phyloP scores from a whole-genome alignment of 1,284 basidiomycete genomes.

The Pholiota adiposa region DNA sequence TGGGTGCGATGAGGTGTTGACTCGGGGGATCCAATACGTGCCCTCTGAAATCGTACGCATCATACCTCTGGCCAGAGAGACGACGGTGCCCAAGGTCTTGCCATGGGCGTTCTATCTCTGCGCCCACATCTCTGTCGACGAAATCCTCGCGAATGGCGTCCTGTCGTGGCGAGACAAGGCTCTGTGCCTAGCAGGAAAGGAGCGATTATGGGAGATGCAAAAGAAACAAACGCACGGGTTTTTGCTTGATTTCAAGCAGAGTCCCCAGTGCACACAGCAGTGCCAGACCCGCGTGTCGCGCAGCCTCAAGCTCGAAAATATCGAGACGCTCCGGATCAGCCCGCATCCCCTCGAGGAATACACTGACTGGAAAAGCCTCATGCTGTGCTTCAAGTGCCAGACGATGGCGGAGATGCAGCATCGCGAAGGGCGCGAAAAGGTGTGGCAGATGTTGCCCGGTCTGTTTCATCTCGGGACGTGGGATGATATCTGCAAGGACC shows the following conservation, averaged over 20 bases:
- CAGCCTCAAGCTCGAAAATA: conserved; percentile 29
- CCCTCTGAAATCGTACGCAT: conserved; percentile 39
- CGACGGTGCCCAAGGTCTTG: conserved; percentile 40
- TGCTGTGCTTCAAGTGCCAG: conserved; percentile 36
- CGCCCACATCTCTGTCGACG: conserved; percentile 36
- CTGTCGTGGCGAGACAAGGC: conserved; percentile 44
- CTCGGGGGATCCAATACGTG: conserved; percentile 36
- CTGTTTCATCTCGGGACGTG: conserved; percentile 40
- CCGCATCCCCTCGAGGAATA: conserved; percentile 41
- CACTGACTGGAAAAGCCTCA: conserved; percentile 33
- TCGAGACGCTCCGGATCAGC: conserved; percentile 33
- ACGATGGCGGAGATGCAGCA: conserved; percentile 31
- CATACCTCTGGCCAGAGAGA: conserved; percentile 41
- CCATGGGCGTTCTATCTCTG: conserved; percentile 48
- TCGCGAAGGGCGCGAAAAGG: conserved; percentile 35
- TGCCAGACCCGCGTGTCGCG: conserved; percentile 20
- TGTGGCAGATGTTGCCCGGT: conserved; percentile 37
- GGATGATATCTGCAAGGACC: conserved; percentile 39
- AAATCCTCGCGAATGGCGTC: conserved; percentile 34
- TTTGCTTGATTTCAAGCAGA: conserved; percentile 34
- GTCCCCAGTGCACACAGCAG: conserved; percentile 26
- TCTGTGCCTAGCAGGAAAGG: conserved; percentile 40
- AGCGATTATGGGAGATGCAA: conserved; percentile 39
- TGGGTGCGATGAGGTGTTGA: conserved; percentile 38
- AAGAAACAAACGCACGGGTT: conserved; percentile 37